Conservation (phyloP, 1,139 yeast species). For the Suhomyces guaymorum region DNA sequence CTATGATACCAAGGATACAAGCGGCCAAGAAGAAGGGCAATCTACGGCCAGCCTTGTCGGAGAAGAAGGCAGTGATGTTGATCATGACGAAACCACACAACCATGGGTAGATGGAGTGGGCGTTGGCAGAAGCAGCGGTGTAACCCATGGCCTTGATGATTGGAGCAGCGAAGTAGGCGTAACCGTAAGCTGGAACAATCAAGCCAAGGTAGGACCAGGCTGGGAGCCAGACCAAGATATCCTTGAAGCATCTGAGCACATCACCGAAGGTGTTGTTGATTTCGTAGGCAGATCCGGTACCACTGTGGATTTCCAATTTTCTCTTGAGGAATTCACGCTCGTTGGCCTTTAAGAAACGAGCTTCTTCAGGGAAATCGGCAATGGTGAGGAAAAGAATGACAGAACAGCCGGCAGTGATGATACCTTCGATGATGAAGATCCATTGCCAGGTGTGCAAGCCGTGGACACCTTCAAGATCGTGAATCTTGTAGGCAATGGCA, state of each 20-base stretch:
- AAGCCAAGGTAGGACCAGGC: constrained; percentile 63
- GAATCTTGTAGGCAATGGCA: constrained; percentile 44
- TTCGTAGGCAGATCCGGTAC: constrained; percentile 56
- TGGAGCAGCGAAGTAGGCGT: constrained; percentile 69
- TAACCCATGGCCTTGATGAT: constrained; percentile 60
- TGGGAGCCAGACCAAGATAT: constrained; percentile 51
- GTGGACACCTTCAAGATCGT: constrained; percentile 38
- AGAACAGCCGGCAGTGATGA: constrained; percentile 62
- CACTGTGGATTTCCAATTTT: constrained; percentile 54
- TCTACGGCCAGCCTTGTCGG: constrained; percentile 51
- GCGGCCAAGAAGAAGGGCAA: constrained; percentile 49
- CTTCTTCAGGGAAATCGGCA: constrained; percentile 61
- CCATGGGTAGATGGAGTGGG: constrained; percentile 76
- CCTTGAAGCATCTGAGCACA: constrained; percentile 46
- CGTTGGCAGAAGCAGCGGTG: constrained; percentile 62
- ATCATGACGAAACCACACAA: constrained; percentile 58
- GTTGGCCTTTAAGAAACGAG: constrained; percentile 50
- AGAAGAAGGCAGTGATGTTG: constrained; percentile 46
- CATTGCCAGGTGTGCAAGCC: constrained; percentile 66
- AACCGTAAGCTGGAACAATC: constrained; percentile 68
- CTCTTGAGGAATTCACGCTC: constrained; percentile 53
- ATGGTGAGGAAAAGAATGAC: constrained; percentile 61
- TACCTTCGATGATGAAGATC: constrained; percentile 74
- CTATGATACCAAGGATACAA: constrained; percentile 48
- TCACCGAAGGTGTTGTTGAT: constrained; percentile 44